Percentiles rank a stretch among this genome's conserved stretches.
These are phyloP conservation scores for Claviceps sp. DNA, from an alignment of 2,329 filamentous ascomycete genomes.

Conservation along the genomic window DNA sequence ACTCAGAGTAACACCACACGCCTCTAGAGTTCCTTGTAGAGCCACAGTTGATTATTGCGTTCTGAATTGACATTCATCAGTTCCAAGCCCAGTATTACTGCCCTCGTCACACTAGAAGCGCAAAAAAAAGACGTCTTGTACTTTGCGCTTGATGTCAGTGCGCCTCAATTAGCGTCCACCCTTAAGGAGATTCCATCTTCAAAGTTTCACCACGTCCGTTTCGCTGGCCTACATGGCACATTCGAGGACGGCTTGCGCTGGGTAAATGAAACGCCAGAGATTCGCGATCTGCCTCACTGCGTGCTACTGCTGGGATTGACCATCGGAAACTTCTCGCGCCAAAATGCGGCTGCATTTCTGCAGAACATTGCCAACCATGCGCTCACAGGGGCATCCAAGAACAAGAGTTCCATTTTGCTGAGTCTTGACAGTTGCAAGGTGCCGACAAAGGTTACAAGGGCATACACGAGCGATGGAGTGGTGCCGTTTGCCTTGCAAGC, in stretches of 20 bases:
- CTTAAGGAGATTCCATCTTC: not conserved
- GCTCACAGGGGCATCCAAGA: not conserved
- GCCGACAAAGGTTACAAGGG: not conserved
- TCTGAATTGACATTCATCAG: too few species aligned
- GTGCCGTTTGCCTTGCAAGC: constrained; percentile 1
- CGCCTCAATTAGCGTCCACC: not conserved
- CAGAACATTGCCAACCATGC: not conserved
- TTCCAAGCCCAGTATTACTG: too few species aligned
- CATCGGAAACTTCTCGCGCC: constrained; percentile 1
- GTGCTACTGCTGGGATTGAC: constrained; percentile 1
- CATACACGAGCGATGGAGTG: not conserved
- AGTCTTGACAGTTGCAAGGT: constrained; percentile 1
- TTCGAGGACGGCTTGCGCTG: constrained; percentile 1
- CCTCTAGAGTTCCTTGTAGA: too few species aligned
- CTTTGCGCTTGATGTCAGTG: not conserved
- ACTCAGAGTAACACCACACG: too few species aligned
- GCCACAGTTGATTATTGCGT: too few species aligned
- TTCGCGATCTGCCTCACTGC: not conserved
- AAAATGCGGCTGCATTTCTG: not conserved
- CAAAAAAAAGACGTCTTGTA: not conserved
- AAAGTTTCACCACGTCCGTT: not conserved
- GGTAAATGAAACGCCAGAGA: not conserved
- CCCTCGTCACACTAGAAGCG: too few species aligned
- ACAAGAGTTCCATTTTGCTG: not conserved
- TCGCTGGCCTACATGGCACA: not conserved